These are phyloP conservation scores for Coniochaeta sp. DNA, from an alignment of 2,329 filamentous ascomycete genomes.

Conservation along the genomic window DNA sequence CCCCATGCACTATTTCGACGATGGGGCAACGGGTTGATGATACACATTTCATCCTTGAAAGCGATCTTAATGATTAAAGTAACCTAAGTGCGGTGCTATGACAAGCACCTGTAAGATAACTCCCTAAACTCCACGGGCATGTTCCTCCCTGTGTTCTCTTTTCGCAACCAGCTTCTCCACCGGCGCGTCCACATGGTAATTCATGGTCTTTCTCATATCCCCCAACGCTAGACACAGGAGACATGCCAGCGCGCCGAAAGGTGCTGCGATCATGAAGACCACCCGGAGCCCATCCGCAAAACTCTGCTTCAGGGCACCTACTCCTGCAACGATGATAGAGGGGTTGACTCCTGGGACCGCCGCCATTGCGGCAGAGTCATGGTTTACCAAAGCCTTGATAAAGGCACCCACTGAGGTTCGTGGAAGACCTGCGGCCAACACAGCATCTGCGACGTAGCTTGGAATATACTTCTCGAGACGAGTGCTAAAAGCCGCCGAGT, in stretches of 20 bases:
- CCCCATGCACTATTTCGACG: too few relatives aligned
- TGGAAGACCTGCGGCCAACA: background rate
- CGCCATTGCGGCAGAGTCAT: background rate
- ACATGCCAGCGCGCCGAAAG: constrained; percentile 10
- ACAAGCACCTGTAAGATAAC: too few relatives aligned
- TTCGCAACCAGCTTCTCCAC: constrained; percentile 11
- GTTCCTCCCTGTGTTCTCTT: too few relatives aligned
- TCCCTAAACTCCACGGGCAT: too few relatives aligned
- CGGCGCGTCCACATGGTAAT: constrained; percentile 11
- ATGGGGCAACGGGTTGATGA: too few relatives aligned
- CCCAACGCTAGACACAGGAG: constrained; percentile 9
- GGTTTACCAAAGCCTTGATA: background rate
- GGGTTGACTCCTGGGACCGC: background rate
- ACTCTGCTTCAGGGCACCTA: constrained; percentile 8
- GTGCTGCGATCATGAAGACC: constrained; percentile 13
- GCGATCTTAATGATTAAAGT: too few relatives aligned
- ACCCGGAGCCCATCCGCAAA: constrained; percentile 9
- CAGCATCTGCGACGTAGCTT: constrained; percentile 4
- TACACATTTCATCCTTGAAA: too few relatives aligned
- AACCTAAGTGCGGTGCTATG: too few relatives aligned
- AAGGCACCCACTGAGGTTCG: background rate
- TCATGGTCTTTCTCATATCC: constrained; percentile 11
- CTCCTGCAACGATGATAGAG: constrained; percentile 3
- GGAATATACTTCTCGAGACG: background rate
- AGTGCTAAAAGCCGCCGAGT: background rate